Conservation (phyloP, 1,284 basidiomycete genomes). For the Pseudozyma pruni region DNA sequence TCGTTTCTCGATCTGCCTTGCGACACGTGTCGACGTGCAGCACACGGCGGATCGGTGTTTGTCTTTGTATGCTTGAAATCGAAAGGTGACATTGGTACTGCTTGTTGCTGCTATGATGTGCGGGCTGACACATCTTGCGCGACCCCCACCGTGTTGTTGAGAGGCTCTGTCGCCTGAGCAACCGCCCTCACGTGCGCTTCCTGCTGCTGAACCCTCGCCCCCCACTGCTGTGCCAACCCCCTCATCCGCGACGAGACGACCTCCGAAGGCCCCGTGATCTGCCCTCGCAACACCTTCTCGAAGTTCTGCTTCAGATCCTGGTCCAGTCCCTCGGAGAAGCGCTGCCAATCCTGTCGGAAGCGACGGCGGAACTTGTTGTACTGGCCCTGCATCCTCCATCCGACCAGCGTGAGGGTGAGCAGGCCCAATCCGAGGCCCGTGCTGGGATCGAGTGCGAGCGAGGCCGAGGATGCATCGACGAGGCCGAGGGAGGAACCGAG, state of each 20-base stretch:
- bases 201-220: slow-evolving; percentile 1
- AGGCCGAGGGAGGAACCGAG: slow-evolving; percentile 35
- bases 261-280: slow-evolving; percentile 25
- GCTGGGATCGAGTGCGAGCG: slow-evolving; percentile 53
- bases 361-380: slow-evolving; percentile 61
- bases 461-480: slow-evolving; percentile 28
- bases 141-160: not conserved
- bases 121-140: not conserved
- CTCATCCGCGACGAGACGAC: slow-evolving; percentile 21
- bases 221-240: slow-evolving; percentile 14
- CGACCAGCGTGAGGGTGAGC: slow-evolving; percentile 56
- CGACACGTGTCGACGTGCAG: not conserved
- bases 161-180: not conserved
- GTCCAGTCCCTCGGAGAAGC: slow-evolving; percentile 52
- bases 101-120: not conserved
- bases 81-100: not conserved
- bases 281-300: slow-evolving; percentile 12
- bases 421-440: slow-evolving; percentile 61
- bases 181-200: slow-evolving; percentile 9
- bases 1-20: too few relatives aligned
- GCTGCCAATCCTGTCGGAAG: slow-evolving; percentile 66
- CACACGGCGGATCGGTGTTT: not conserved
- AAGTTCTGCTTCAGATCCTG: slow-evolving; percentile 47
- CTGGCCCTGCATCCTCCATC: slow-evolving; percentile 66
- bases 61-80: slow-evolving; percentile 21